Base-by-base conservation (phyloP, 169 alveolate species). In the Cryptosporidium bovis region DNA sequence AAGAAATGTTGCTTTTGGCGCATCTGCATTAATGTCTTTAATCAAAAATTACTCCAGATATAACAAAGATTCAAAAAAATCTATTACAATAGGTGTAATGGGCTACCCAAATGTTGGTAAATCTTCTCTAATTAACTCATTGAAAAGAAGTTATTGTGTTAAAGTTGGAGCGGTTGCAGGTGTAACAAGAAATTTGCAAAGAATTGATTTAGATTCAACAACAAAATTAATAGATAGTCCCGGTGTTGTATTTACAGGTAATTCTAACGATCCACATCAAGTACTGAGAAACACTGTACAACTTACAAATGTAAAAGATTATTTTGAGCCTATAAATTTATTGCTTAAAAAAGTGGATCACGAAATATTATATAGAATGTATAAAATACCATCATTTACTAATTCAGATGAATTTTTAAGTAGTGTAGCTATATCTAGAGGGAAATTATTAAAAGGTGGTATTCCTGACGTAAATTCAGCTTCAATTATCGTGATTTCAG, bases 91-190 rank as follows among this genome's bases (percentile, higher is more conserved):
- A 15, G 98, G 98, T 20, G 97, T 97, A 15, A 94, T 96, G 82
- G 99, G 99, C 1, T 95, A 93, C 66, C 99, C 99, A 12, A 96
- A 96, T 87, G 98, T 96, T 51, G 99, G 99, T 2, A 97, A 97
- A 91, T 93, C 96, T 69, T 93, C 97, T 12, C 83, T 97, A 48
- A 95, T 97, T 66, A 97, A 97, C 82, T 93, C 97, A 34, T 82
- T 97, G 44, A 95, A 95, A 77, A 93, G 98, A 67, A 82, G 94
- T 13, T 94, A 95, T 89, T 95, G 96, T 50, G 97, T 95, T 46
- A 95, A 93, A n/a, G 97, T 95, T 27, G 96, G 97, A 34, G 95
- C 94, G 58, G 91, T 92, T 51, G 97, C 99, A n/a, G 99, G 99
- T 51, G 91, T 93, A 89, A 97, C 99, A 8, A 96, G 95, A 71